phyloP scores from a whole-genome alignment of 2,329 filamentous ascomycete genomes.

The Malbranchea zuffiana region DNA sequence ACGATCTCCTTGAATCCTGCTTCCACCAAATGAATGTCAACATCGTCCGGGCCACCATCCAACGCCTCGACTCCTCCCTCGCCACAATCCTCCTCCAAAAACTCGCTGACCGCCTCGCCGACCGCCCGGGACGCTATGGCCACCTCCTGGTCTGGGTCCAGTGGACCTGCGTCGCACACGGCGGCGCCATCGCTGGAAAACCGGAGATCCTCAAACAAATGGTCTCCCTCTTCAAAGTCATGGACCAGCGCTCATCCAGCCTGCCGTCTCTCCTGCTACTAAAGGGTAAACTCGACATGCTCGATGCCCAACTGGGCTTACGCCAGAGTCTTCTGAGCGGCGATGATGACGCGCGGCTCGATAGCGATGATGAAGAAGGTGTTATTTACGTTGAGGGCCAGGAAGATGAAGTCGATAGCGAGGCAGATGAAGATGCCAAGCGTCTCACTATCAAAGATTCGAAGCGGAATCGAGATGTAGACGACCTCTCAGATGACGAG shows the following conservation, averaged over 20 bases:
- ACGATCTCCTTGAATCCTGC: constrained; percentile 80
- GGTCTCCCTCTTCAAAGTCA: constrained; percentile 68
- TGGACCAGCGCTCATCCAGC: constrained; percentile 74
- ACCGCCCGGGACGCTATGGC: constrained; percentile 77
- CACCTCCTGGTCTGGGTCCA: constrained; percentile 92
- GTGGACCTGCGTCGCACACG: constrained; percentile 85
- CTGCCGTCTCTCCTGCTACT: constrained; percentile 72
- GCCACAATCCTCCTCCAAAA: constrained; percentile 69
- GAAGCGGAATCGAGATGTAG: constrained; percentile 10
- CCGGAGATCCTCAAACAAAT: constrained; percentile 72
- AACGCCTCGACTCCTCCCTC: constrained; percentile 75
- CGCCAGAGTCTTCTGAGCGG: constrained; percentile 56
- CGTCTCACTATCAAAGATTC: constrained; percentile 7
- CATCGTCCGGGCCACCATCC: constrained; percentile 78
- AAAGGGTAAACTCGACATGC: constrained; percentile 91
- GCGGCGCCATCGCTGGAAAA: constrained; percentile 78
- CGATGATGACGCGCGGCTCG: constrained; percentile 45
- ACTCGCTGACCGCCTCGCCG: constrained; percentile 75
- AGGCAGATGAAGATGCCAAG: constrained; percentile 32
- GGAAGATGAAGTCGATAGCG: constrained; percentile 45
- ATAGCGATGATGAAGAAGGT: constrained; percentile 55
- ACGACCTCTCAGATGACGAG: constrained; percentile 37
- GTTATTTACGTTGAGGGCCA: constrained; percentile 83
- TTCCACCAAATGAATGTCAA: constrained; percentile 66
- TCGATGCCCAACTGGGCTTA: constrained; percentile 78